Conservation (phyloP, 805 yeast species). For the Candida incommunis region DNA sequence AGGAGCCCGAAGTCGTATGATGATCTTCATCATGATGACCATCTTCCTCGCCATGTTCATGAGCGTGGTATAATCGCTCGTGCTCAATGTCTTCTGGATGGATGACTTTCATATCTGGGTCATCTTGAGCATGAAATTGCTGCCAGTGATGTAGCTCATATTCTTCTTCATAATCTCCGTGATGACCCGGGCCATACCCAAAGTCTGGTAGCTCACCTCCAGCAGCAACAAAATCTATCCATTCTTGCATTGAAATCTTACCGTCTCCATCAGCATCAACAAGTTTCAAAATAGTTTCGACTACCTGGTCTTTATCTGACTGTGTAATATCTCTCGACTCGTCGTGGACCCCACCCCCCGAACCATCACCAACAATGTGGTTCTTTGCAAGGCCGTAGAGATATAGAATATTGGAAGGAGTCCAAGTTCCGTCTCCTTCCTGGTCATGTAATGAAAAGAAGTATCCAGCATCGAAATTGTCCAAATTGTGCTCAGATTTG, state of each 20-base stretch:
- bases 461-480: slow-evolving; percentile 54
- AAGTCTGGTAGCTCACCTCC: slow-evolving; percentile 81
- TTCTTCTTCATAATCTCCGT: slow-evolving; percentile 83
- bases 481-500: slow-evolving; percentile 75
- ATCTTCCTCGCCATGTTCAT: slow-evolving; percentile 56
- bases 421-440: slow-evolving; percentile 38
- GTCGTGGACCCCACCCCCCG: slow-evolving; percentile 75
- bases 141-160: slow-evolving; percentile 95
- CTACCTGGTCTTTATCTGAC: slow-evolving; percentile 38
- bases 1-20: slow-evolving; percentile 10
- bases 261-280: slow-evolving; percentile 60
- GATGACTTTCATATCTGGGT: slow-evolving; percentile 66
- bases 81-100: slow-evolving; percentile 86
- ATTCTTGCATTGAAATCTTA: slow-evolving; percentile 51
- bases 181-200: slow-evolving; percentile 90
- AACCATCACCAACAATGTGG: slow-evolving; percentile 71
- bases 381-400: slow-evolving; percentile 69
- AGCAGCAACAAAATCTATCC: slow-evolving; percentile 39
- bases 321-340: slow-evolving; percentile 43
- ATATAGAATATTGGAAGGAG: slow-evolving; percentile 54
- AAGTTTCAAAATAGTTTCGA: slow-evolving; percentile 37
- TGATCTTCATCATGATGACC: slow-evolving; percentile 9
- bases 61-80: slow-evolving; percentile 73
- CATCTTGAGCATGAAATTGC: slow-evolving; percentile 40
- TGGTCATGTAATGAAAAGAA: slow-evolving; percentile 73